These are phyloP conservation scores for Colletotrichum sp. DNA, from an alignment of 2,329 filamentous ascomycete genomes.

Conservation along the genomic window DNA sequence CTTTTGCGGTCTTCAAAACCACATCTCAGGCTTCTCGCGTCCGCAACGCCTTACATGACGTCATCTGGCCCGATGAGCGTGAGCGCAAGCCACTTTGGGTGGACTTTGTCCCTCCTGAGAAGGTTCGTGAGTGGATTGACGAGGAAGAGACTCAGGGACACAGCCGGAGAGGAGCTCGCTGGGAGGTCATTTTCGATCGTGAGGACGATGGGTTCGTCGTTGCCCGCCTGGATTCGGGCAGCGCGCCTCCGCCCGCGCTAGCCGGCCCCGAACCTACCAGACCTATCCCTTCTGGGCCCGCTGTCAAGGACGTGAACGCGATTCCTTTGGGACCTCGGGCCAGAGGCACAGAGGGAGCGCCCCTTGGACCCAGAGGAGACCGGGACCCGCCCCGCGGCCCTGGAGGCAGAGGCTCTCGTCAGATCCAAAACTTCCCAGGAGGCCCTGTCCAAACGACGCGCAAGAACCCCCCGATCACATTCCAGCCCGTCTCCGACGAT, in stretches of 20 bases:
- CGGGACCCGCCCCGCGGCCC: slow-evolving; percentile 37
- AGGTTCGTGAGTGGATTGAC: slow-evolving; percentile 75
- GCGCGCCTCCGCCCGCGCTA: slow-evolving; percentile 6
- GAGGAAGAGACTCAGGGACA: slow-evolving; percentile 60
- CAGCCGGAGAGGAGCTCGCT: slow-evolving; percentile 54
- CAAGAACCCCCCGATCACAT: slow-evolving; percentile 46
- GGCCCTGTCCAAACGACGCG: slow-evolving; percentile 39
- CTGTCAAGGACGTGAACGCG: slow-evolving; percentile 31
- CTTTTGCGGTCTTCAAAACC: slow-evolving; percentile 76
- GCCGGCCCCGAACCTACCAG: slow-evolving; percentile 11
- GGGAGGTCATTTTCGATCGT: slow-evolving; percentile 75
- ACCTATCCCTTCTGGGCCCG: slow-evolving; percentile 13
- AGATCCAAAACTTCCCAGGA: slow-evolving; percentile 21
- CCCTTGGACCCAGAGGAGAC: slow-evolving; percentile 43
- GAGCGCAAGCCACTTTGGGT: slow-evolving; percentile 85
- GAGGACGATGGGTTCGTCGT: slow-evolving; percentile 58
- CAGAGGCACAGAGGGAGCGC: slow-evolving; percentile 22
- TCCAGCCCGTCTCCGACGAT: slow-evolving; percentile 65
- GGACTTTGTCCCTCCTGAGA: slow-evolving; percentile 84
- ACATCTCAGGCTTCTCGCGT: slow-evolving; percentile 76
- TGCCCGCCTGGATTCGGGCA: slow-evolving; percentile 51
- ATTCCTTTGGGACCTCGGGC: slow-evolving; percentile 39
- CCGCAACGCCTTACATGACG: slow-evolving; percentile 76
- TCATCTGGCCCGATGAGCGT: slow-evolving; percentile 86
- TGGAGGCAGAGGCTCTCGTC: slow-evolving; percentile 22